Conservation (phyloP, 805 yeast species). For the Teunomyces atbi region DNA sequence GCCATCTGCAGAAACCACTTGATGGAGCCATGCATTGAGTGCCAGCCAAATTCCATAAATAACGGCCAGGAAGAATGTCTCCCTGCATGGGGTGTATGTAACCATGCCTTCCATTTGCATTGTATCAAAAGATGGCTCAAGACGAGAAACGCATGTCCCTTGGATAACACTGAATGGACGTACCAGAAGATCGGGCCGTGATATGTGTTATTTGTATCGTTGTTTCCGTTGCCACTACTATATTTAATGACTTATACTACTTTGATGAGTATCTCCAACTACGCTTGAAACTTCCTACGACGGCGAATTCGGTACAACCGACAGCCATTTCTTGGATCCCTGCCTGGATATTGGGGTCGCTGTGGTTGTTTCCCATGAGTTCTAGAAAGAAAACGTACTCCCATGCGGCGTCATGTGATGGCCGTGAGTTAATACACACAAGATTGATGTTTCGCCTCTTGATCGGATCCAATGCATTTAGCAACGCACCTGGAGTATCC, state of each 20-base stretch:
- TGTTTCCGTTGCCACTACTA: neutral
- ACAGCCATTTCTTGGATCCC: slow-evolving; percentile 44
- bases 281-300: slow-evolving; percentile 60
- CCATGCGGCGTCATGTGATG: slow-evolving; percentile 68
- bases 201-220: neutral
- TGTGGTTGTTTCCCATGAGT: slow-evolving; percentile 43
- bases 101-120: slow-evolving; percentile 97
- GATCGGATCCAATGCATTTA: slow-evolving; percentile 59
- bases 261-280: slow-evolving; percentile 29
- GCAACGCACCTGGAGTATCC: slow-evolving; percentile 73
- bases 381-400: slow-evolving; percentile 82
- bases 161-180: slow-evolving; percentile 90
- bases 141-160: slow-evolving; percentile 94
- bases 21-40: slow-evolving; percentile 97
- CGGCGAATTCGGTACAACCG: slow-evolving; percentile 49
- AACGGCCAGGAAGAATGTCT: slow-evolving; percentile 72
- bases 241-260: neutral
- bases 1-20: slow-evolving; percentile 97
- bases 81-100: slow-evolving; percentile 97
- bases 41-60: slow-evolving; percentile 77
- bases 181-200: slow-evolving; percentile 67
- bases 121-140: slow-evolving; percentile 95
- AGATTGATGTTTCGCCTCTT: slow-evolving; percentile 58
- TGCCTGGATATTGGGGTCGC: slow-evolving; percentile 24
- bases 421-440: slow-evolving; percentile 74